A percentile compares a stretch with the other conserved stretches of the same genome.
These are phyloP conservation scores for Pythium insidiosum DNA, from an alignment of 352 stramenopile genomes.

Conservation along the genomic window DNA sequence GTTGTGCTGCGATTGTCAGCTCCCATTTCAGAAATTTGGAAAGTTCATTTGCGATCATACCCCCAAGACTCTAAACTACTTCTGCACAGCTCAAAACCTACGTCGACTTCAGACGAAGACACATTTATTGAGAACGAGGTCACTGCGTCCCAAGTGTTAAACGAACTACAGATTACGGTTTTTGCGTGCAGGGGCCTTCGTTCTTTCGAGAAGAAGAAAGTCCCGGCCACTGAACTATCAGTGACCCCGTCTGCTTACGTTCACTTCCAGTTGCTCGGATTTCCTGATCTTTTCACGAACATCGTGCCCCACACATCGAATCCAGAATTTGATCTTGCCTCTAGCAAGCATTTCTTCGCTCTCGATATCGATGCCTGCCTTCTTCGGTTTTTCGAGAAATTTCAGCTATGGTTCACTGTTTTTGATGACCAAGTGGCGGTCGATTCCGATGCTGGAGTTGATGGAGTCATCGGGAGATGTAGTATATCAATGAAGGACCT, in stretches of 20 bases:
- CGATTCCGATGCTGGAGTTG: conserved; percentile 20
- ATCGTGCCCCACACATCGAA: conserved; percentile 53
- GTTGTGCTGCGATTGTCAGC: conserved; percentile 82
- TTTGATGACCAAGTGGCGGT: conserved; percentile 73
- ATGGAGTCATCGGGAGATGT: conserved; percentile 69
- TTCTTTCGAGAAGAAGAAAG: conserved; percentile 35
- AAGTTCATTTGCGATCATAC: conserved; percentile 83
- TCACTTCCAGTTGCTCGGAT: conserved; percentile 87
- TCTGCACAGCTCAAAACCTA: too few relatives aligned
- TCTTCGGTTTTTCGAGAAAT: conserved; percentile 79
- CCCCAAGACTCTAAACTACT: conserved; percentile 75
- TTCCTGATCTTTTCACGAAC: conserved; percentile 85
- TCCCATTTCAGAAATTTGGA: conserved; percentile 88
- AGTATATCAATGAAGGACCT: conserved; percentile 62
- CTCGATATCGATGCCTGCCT: conserved; percentile 68
- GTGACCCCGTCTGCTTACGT: conserved; percentile 70
- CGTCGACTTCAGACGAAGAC: too few relatives aligned
- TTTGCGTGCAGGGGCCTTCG: conserved; percentile 53
- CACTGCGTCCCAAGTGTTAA: too few relatives aligned
- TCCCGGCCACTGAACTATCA: conserved; percentile 9
- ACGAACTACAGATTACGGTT: conserved; percentile 63
- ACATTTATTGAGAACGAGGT: too few relatives aligned
- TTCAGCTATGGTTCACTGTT: conserved; percentile 72
- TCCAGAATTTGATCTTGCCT: conserved; percentile 70
- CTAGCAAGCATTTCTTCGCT: conserved; percentile 50